Evolutionary conservation across 345 rosid species (phyloP).

Genomic region (Hypericum androsaemum): DNA sequence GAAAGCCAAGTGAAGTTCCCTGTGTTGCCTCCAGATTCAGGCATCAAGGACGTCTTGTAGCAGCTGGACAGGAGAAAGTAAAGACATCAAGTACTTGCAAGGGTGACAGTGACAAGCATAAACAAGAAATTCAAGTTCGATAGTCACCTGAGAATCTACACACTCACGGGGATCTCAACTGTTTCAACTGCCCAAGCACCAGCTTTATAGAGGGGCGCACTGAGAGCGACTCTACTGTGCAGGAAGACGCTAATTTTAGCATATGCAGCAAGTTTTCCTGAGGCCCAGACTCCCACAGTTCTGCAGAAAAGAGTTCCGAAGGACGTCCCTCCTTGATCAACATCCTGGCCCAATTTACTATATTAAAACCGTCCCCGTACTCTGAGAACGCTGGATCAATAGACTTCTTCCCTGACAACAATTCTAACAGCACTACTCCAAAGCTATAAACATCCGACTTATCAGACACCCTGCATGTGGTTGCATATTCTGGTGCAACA

Average conservation of each 20-base stretch:
- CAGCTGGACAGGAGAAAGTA: no score
- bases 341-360: constrained; percentile 44
- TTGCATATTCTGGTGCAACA: constrained; percentile 52
- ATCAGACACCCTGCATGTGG: constrained; percentile 47
- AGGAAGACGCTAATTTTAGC: constrained; percentile 31
- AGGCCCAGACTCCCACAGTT: constrained; percentile 41
- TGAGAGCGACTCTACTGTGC: constrained; percentile 41
- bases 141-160: no score
- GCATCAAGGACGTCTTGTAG: no score
- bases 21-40: no score
- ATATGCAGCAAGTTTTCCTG: constrained; percentile 34
- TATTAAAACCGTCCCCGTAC: constrained; percentile 41
- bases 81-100: no score
- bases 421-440: constrained; percentile 44
- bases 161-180: no score
- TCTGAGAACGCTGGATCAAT: constrained; percentile 44
- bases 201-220: constrained; percentile 45
- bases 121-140: no score
- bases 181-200: constrained; percentile 36
- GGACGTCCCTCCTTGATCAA: constrained; percentile 31
- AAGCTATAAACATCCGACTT: constrained; percentile 51
- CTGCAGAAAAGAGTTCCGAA: constrained; percentile 31
- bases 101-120: no score
- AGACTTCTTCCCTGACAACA: constrained; percentile 43
- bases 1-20: no score